These are phyloP conservation scores for Trifolium pratense DNA, from an alignment of 306 rosid species.

Conservation along the genomic window DNA sequence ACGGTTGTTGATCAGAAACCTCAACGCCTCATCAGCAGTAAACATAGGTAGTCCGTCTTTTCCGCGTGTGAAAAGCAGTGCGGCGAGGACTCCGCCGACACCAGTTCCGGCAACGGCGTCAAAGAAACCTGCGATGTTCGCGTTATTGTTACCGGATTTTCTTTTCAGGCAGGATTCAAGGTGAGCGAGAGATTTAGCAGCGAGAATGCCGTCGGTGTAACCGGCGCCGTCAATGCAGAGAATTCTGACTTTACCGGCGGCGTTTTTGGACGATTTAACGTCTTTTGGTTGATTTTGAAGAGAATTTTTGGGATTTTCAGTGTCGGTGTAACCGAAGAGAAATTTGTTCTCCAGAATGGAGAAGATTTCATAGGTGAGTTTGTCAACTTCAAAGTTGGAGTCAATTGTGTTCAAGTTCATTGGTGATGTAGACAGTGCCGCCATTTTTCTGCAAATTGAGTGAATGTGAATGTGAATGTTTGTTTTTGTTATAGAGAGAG, in stretches of 20 bases:
- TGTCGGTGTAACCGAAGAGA: conserved; percentile 69
- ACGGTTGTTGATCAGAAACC: conserved; percentile 63
- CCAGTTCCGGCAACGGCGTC: conserved; percentile 93
- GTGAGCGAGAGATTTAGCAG: conserved; percentile 71
- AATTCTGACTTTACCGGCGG: conserved; percentile 71
- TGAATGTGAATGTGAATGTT: background rate
- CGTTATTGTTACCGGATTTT: conserved; percentile 64
- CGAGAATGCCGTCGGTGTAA: conserved; percentile 83
- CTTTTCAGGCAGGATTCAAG: conserved; percentile 68
- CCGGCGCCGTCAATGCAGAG: conserved; percentile 85
- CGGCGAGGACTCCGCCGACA: conserved; percentile 79
- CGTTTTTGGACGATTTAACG: conserved; percentile 41
- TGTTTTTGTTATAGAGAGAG: conserved; percentile 14
- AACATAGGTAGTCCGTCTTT: conserved; percentile 63
- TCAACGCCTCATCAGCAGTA: conserved; percentile 74
- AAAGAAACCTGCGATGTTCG: conserved; percentile 62
- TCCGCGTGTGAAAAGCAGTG: conserved; percentile 74
- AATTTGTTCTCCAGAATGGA: conserved; percentile 84
- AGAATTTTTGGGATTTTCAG: conserved; percentile 35
- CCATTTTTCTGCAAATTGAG: conserved; percentile 60
- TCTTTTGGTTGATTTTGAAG: conserved; percentile 27
- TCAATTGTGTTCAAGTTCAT: conserved; percentile 42
- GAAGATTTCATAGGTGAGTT: conserved; percentile 93
- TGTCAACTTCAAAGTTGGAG: conserved; percentile 60
- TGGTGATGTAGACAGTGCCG: conserved; percentile 62